These are phyloP conservation scores for Tubosaeta sp. DNA, from an alignment of 768 basidiomycete species.

Conservation along the genomic window DNA sequence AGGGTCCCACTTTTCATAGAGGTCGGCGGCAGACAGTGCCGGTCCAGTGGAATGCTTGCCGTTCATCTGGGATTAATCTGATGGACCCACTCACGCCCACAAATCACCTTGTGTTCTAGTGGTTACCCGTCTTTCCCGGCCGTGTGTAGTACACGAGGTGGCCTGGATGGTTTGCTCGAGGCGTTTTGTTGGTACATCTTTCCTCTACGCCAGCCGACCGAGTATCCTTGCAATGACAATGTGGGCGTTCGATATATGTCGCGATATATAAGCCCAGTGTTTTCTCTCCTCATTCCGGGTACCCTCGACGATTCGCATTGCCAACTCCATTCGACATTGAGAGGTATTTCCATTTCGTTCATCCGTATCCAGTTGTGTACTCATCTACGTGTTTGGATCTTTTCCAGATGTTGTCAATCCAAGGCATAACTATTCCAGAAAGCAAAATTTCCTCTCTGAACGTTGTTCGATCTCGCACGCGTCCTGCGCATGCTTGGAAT, in stretches of 20 bases:
- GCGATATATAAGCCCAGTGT: conserved; percentile 1
- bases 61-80: not conserved
- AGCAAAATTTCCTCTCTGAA: not conserved
- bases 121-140: not conserved
- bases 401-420: conserved; percentile 12
- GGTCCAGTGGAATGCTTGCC: conserved; percentile 3
- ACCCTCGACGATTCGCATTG: not conserved
- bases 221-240: not conserved
- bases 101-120: conserved; percentile 1
- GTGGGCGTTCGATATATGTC: conserved; percentile 2
- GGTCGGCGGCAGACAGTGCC: not conserved
- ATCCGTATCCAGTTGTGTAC: not conserved
- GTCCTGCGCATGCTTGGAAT: not conserved
- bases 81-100: not conserved
- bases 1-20: not conserved
- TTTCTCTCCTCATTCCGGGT: not conserved
- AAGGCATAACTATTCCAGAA: not conserved
- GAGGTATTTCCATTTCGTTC: conserved; percentile 1
- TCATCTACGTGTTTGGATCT: not conserved
- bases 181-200: conserved; percentile 6
- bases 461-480: not conserved
- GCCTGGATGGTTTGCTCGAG: conserved; percentile 12
- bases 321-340: not conserved
- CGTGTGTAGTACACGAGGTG: conserved; percentile 22
- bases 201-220: not conserved